A percentile compares a stretch with the other conserved stretches of the same genome.
Evolutionary conservation across 108 stramenopile genomes (phyloP).

Genomic region (Nitzschia sp.): DNA sequence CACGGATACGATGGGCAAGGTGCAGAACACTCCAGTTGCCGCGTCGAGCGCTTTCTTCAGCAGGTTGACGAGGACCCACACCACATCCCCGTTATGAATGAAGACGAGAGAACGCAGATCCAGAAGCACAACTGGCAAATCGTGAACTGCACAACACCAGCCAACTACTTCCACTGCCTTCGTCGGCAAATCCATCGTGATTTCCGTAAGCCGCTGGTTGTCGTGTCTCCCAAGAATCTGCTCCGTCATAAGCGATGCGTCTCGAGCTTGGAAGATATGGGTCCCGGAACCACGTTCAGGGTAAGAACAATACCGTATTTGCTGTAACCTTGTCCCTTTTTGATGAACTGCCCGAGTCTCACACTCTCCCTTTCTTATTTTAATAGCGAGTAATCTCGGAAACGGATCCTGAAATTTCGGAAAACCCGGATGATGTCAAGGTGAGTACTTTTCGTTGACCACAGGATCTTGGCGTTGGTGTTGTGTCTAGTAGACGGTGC

Average conservation of each 20-base stretch:
- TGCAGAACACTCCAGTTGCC: conserved; percentile 97
- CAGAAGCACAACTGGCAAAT: conserved; percentile 98
- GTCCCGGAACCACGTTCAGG: conserved; percentile 86
- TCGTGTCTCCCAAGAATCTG: conserved; percentile 96
- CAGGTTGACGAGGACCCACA: conserved; percentile 96
- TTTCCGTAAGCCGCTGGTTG: conserved; percentile 99
- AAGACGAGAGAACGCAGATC: conserved; percentile 91
- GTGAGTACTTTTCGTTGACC: conserved; percentile 29
- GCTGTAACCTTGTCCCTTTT: not conserved
- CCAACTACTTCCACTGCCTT: conserved; percentile 99
- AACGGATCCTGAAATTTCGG: conserved; percentile 60
- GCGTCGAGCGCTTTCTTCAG: conserved; percentile 98
- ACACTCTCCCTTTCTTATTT: not conserved
- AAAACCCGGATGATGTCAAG: conserved; percentile 84
- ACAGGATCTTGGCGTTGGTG: not conserved
- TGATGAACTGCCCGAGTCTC: too few species aligned
- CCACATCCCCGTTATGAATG: conserved; percentile 84
- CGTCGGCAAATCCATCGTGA: conserved; percentile 98
- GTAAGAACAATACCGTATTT: conserved; percentile 29
- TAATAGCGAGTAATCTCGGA: conserved; percentile 80
- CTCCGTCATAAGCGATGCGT: conserved; percentile 89
- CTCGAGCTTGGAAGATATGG: conserved; percentile 91
- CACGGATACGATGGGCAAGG: conserved; percentile 99
- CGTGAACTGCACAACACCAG: conserved; percentile 97
- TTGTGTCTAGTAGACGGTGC: not conserved